Base-by-base conservation (phyloP, 2,329 filamentous ascomycete genomes). In the Stagonosporopsis vannaccii region DNA sequence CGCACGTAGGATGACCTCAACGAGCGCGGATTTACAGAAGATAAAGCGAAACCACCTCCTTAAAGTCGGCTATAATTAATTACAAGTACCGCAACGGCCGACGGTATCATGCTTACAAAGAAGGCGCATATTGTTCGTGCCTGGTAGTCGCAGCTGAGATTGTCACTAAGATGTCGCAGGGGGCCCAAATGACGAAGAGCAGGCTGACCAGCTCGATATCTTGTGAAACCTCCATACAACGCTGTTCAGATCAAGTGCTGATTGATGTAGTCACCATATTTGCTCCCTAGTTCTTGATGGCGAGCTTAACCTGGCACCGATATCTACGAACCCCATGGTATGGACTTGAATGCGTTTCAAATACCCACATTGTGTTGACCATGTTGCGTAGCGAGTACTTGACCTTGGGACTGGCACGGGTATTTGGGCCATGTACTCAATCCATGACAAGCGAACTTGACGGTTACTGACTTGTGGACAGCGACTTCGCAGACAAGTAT, bases 351-450 rank as follows among this genome's bases (percentile, higher is more conserved):
- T 6, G 32, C 11, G 25, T 59, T 36, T 53, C 26, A n/a, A 37
- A 25, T n/a, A 1, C 58, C 60, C 23, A 68, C 11, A 9, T 12
- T 5, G 6, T 30, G 28, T 12, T 30, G 12, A 30, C 12, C 9
- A 30, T 11, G 28, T 30, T 12, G 11, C 9, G 11, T 30, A 30
- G 64, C 69, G 70, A 17, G 72, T 79, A 13, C 61, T 80, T 26
- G 78, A 80, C 49, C 58, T 79, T 8, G 77, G 77, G 6, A 79
- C 76, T 11, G 78, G 78, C 13, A 80, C 66, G 40, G 77, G 77
- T 1, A 75, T 77, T 22, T 79, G 76, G 76, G 76, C 77, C 6
- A 73, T 79, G 68, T 70, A 33, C 40, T 61, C 63, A 6, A 41
- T 15, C 11, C 12, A 26, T 11, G 1, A 25, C 23, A 4, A 25